Conservation (phyloP, 176 grass and related monocot genomes). For the Oryza glumipatula region DNA sequence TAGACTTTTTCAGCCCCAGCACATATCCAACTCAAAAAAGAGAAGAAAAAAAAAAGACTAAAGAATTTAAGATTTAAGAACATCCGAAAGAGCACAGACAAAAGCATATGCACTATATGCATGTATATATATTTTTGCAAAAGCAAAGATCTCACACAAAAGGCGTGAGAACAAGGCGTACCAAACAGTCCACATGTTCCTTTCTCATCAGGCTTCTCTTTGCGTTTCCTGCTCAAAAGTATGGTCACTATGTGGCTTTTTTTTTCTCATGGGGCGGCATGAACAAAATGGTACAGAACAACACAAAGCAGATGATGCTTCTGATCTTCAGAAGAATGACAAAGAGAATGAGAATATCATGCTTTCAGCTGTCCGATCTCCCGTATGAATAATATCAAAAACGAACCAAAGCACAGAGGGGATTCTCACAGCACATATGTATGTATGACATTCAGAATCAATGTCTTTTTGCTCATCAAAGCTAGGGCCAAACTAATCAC, state of each 20-base stretch:
- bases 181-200: neutral
- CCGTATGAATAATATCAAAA: neutral
- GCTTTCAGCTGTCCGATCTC: constrained; percentile 1
- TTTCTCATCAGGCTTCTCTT: no score
- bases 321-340: constrained; percentile 13
- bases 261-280: constrained; percentile 38
- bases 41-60: neutral
- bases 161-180: neutral
- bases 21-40: neutral
- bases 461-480: constrained; percentile 12
- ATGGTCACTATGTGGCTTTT: neutral
- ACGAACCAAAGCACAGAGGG: neutral
- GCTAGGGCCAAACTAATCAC: constrained; percentile 32
- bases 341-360: neutral
- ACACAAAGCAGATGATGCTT: neutral
- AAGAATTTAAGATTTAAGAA: neutral
- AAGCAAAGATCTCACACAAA: neutral
- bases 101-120: neutral
- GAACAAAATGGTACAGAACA: neutral
- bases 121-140: neutral
- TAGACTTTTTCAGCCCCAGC: neutral
- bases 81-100: neutral
- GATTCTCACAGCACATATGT: constrained; percentile 15
- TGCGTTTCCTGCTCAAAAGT: no score
- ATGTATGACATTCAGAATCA: neutral